Base-by-base conservation (phyloP, 805 yeast genomes). In the Metschnikowia drakensbergensis region DNA sequence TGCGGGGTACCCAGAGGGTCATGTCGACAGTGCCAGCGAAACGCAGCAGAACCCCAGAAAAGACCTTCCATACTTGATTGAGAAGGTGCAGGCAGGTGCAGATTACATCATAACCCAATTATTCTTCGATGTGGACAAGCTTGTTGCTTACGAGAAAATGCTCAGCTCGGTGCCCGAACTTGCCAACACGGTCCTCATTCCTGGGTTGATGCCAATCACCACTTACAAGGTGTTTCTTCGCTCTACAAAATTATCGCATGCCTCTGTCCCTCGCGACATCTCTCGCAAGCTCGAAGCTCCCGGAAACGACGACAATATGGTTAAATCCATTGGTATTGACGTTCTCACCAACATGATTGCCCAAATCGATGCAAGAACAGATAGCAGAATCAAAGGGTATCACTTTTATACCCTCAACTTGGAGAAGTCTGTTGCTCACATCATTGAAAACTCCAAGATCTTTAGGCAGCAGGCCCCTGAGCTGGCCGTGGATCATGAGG, bases 1-100 rank as follows among this genome's bases (percentile, higher is more conserved):
- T 11, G 99, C 99, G 1, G 97, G 95, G 1, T 92, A 92, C 65
- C 97, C 99, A 6, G 99, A 92, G 64, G 99, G 99, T 17, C 97
- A 92, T 67, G 90, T 88, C 32, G 96, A 91, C 57, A 92, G 95
- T 10, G 76, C 89, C 1, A 88, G 84, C 57, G 75, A 69, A 40
- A 67, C 80, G 6, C 75, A 74, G 32, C 96, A 90, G 64, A 79
- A 81, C 58, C 82, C 84, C 0, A 62, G 64, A 23, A 76, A 76
- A 41, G 99, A 92, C 65, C 60, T 92, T 41, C 92, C 94, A 5
- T 89, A 67, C 61, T 75, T 94, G 66, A 79, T 82, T 43, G 96
- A 88, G 56, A 94, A 94, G 65, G 77, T 92, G 25, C 77, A 83
- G 49, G 97, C 98, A 1, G 99, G 99, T 38, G 99, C 98, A 1